Evolutionary conservation across 352 stramenopile species (phyloP).

Genomic region (Globisporangium cylindrosporum): DNA sequence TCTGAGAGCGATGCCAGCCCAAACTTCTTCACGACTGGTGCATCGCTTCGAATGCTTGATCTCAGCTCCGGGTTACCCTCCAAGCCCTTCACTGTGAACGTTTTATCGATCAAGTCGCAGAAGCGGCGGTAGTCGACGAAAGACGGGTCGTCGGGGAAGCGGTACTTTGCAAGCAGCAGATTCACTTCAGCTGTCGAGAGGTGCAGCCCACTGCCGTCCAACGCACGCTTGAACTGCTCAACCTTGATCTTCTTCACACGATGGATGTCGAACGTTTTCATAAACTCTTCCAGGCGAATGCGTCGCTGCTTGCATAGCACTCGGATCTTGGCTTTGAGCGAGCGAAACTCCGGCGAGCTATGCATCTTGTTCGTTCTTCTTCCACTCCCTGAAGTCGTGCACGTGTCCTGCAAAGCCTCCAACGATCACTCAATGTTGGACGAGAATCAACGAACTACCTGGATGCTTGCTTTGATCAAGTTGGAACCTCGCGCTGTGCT

Average conservation of each 20-base stretch:
- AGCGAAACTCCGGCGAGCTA: conserved; percentile 73
- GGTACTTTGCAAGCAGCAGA: conserved; percentile 67
- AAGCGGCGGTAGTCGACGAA: conserved; percentile 82
- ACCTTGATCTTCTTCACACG: conserved; percentile 81
- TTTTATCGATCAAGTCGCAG: conserved; percentile 84
- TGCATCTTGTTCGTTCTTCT: conserved; percentile 31
- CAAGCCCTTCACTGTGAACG: conserved; percentile 75
- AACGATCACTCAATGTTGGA: background rate
- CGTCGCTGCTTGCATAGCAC: conserved; percentile 79
- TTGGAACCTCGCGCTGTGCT: background rate
- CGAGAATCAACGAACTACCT: background rate
- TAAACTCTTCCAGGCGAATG: conserved; percentile 84
- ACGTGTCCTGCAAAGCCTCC: background rate
- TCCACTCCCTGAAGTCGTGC: background rate
- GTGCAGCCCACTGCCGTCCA: conserved; percentile 75
- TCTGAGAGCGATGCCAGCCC: conserved; percentile 25
- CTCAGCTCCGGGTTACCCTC: conserved; percentile 56
- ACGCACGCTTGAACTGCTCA: conserved; percentile 77
- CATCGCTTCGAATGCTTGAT: conserved; percentile 29
- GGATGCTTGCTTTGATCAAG: conserved; percentile 5
- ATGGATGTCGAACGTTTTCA: conserved; percentile 86
- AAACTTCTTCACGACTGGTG: conserved; percentile 34
- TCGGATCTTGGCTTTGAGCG: conserved; percentile 77
- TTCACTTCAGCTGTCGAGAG: conserved; percentile 50
- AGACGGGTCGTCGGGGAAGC: conserved; percentile 46